Base-by-base conservation (phyloP, 179 eudicot species). In the Dionaea muscipula region DNA sequence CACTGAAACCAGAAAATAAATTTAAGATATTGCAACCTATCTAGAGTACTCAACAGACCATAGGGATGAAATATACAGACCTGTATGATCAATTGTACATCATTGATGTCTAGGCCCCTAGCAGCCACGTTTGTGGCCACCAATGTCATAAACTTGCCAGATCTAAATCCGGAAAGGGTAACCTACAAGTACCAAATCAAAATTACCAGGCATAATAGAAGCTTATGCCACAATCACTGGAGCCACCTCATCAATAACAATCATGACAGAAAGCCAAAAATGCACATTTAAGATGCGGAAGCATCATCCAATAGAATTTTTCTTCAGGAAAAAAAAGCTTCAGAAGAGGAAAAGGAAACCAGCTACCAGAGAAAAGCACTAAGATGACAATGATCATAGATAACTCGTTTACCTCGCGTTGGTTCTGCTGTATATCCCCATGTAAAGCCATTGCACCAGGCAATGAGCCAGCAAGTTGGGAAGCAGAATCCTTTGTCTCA, bases 121-220 rank as follows among this genome's bases (percentile, higher is more conserved):
- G 94, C 95, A 26, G 95, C 95, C 55, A 91, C 98, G 60, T 84
- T 84, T 43, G 98, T 91, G 20, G 95, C 98, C 47, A 91, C 98
- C 48, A 91, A 59, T 7, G 83, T 82, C 69, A 70, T 20, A 68
- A 91, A 91, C 67, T 82, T 84, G 24, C 95, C 98, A 45, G 91
- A 87, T 71, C 91, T 77, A 59, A 87, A 91, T 66, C 88, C 91
- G 51, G 72, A 20, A 57, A 91, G 83, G 15, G 98, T 91, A 26
- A 79, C 77, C 98, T 91, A 67, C 28, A 54, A 69, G 37, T 16
- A 56, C 21, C 12, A 0, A 16, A 9, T 41, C 22, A 44, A 1
- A 18, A 15, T n/a, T 13, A 18, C 48, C 19, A 44, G 10, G 10
- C 0, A 31, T 31, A n/a, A n/a, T n/a, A n/a, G 35, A 31, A 31